phyloP scores from a whole-genome alignment of 352 stramenopile species.

The Phytophthora vignae region DNA sequence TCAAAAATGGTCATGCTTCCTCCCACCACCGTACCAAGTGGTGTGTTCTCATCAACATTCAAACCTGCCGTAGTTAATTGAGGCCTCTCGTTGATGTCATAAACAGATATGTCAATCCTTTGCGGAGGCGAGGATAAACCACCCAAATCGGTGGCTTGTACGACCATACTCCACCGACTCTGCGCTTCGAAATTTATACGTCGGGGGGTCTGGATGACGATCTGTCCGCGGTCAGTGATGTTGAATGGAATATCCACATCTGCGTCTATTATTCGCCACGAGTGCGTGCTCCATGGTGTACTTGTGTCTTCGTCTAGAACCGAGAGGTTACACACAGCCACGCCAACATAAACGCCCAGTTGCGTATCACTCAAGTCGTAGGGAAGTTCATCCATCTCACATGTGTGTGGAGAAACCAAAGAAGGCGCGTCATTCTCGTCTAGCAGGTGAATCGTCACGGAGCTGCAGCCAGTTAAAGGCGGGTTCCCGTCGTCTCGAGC shows the following conservation, averaged over 20 bases:
- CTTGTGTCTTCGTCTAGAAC: constrained; percentile 29
- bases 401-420: constrained; percentile 20
- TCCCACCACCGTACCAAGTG: not conserved
- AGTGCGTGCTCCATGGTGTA: constrained; percentile 27
- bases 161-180: constrained; percentile 19
- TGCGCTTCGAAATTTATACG: constrained; percentile 27
- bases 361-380: constrained; percentile 32
- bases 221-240: constrained; percentile 17
- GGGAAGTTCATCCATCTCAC: constrained; percentile 23
- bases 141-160: constrained; percentile 31
- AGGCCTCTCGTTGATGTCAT: constrained; percentile 33
- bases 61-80: constrained; percentile 20
- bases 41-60: constrained; percentile 36
- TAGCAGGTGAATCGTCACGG: constrained; percentile 14
- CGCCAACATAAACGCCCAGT: constrained; percentile 14
- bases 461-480: constrained; percentile 15
- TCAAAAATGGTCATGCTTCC: constrained; percentile 33
- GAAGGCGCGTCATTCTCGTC: constrained; percentile 33
- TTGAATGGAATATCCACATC: constrained; percentile 25
- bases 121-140: constrained; percentile 22
- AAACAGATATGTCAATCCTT: constrained; percentile 23
- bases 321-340: constrained; percentile 24
- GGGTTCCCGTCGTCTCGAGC: constrained; percentile 28
- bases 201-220: constrained; percentile 24
- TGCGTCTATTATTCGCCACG: constrained; percentile 18